These are phyloP conservation scores for Plasmodium reichenowi DNA, from an alignment of 169 alveolate species.

Conservation along the genomic window DNA sequence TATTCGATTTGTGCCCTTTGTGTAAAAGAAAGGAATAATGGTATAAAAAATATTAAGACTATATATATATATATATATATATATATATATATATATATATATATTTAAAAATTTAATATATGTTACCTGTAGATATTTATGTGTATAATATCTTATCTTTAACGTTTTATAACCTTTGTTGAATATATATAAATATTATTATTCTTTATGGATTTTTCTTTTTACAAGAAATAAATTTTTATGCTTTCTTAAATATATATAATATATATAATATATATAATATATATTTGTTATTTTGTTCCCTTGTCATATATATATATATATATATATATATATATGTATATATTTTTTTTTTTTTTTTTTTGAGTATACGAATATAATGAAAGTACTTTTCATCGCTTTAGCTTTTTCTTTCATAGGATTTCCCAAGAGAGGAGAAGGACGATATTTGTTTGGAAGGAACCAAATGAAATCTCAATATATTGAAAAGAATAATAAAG, in stretches of 20 bases:
- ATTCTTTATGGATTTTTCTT: no score
- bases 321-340: not conserved
- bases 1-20: constrained; percentile 32
- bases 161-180: no score
- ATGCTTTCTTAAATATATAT: no score
- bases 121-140: no score
- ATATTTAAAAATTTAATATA: no score
- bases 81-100: no score
- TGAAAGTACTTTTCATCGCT: constrained; percentile 18
- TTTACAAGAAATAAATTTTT: no score
- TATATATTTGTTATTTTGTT: not conserved
- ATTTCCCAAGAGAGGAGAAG: not conserved
- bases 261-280: no score
- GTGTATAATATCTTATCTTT: no score
- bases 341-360: constrained; percentile 8
- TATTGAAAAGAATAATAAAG: constrained; percentile 4
- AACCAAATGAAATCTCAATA: not conserved
- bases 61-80: no score
- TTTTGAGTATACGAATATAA: not conserved
- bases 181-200: no score
- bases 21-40: constrained; percentile 23
- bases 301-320: not conserved
- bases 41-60: not conserved
- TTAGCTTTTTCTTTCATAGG: constrained; percentile 56
- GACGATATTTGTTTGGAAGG: not conserved